These are phyloP conservation scores for Epichloe coenophiala DNA, from an alignment of 2,329 filamentous ascomycete genomes.

Conservation along the genomic window DNA sequence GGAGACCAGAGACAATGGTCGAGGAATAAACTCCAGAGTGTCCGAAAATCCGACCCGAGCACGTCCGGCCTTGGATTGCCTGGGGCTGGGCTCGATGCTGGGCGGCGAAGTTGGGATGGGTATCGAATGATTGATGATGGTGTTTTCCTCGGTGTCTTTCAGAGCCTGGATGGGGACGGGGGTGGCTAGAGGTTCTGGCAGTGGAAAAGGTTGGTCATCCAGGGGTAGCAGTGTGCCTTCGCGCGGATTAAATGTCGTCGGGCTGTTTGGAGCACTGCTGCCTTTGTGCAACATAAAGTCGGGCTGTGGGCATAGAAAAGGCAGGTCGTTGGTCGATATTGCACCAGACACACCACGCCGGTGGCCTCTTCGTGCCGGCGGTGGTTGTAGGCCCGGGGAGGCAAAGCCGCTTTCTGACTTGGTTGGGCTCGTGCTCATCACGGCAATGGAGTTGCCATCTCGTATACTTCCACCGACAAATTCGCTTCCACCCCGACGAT, in stretches of 20 bases:
- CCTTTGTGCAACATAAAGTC: slow-evolving; percentile 37
- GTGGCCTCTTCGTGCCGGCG: slow-evolving; percentile 46
- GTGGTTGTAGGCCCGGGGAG: slow-evolving; percentile 41
- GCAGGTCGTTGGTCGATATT: slow-evolving; percentile 73
- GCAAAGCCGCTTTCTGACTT: slow-evolving; percentile 46
- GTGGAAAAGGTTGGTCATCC: slow-evolving; percentile 3
- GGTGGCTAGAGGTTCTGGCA: slow-evolving; percentile 5
- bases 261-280: slow-evolving; percentile 53
- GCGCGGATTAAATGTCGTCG: slow-evolving; percentile 29
- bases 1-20: slow-evolving; percentile 72
- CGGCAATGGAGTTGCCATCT: slow-evolving; percentile 41
- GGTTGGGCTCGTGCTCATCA: slow-evolving; percentile 57
- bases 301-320: slow-evolving; percentile 49
- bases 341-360: slow-evolving; percentile 59
- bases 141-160: background rate
- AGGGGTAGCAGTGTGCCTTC: slow-evolving; percentile 13
- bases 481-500: slow-evolving; percentile 72
- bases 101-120: slow-evolving; percentile 4
- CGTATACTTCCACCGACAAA: slow-evolving; percentile 65
- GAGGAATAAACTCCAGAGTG: slow-evolving; percentile 67
- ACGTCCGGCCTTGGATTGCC: slow-evolving; percentile 27
- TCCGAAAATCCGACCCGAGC: slow-evolving; percentile 74
- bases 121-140: slow-evolving; percentile 2
- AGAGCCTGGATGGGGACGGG: background rate
- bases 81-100: slow-evolving; percentile 8